Evolutionary conservation across 108 stramenopile genomes (phyloP), one percentile per base, ranked within the genome.

Genomic region (Pseudonitzschia pungens): DNA sequence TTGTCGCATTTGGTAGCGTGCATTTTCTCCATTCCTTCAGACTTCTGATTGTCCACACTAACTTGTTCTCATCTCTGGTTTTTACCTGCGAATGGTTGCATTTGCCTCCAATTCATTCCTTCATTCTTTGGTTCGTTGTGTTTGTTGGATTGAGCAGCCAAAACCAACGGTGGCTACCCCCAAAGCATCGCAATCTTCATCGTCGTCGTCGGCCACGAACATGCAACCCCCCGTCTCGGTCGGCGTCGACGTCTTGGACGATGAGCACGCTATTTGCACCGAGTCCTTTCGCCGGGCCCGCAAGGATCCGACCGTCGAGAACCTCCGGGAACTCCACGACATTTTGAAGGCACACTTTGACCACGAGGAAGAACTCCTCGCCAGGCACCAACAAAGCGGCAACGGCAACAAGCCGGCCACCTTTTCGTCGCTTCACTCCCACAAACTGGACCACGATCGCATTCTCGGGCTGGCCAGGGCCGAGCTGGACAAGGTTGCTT

Each of bases 181-280:
- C n/a, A n/a, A n/a, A n/a, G n/a, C n/a, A n/a, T n/a, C n/a, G n/a
- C n/a, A n/a, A n/a, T n/a, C n/a, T n/a, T n/a, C n/a, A n/a, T n/a
- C n/a, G n/a, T n/a, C n/a, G n/a, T n/a, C n/a, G n/a, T 41, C 58
- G 16, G 31, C 71, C 18, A 44, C 56, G 42, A 48, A 40, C n/a
- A 71, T 64, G 22, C 62, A 68, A 64, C 59, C 58, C 26, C 53
- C 77, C 22, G 69, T 73, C 4, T 80, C 79, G 14, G 84, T 85
- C 41, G 84, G 84, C 27, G 69, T 82, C 41, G 56, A 59, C 15
- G 68, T 65, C 24, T 80, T 85, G 84, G 84, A 82, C 57, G 57
- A 70, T 0, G 84, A 85, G 74, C 84, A 85, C 48, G 63, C 76
- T 56, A 29, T 52, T 4, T 85, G 84, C 44, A 66, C 75, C 48